Conservation (phyloP, 306 rosid genomes). For the Vachellia pachyceras region DNA sequence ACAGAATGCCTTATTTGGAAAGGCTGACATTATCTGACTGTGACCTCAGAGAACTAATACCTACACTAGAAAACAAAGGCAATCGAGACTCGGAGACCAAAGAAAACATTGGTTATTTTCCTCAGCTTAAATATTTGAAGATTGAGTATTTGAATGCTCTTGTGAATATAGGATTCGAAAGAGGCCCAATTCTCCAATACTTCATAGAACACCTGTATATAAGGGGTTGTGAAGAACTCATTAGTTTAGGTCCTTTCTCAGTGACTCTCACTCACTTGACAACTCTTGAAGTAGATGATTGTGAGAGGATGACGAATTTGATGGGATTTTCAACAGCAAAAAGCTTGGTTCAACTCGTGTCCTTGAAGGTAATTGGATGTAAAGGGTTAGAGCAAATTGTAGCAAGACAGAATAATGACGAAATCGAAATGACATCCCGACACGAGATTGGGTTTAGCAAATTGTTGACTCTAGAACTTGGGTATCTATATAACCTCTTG, state of each 20-base stretch:
- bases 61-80: not conserved
- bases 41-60: not conserved
- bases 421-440: not conserved
- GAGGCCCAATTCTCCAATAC: not conserved
- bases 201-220: not conserved
- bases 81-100: too few relatives aligned
- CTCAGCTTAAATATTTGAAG: not conserved
- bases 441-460: not conserved
- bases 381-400: constrained; percentile 11
- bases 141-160: not conserved
- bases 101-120: not conserved
- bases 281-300: not conserved
- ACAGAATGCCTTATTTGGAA: constrained; percentile 30
- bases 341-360: constrained; percentile 28
- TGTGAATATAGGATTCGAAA: not conserved
- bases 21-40: not conserved
- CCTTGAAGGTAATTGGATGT: not conserved
- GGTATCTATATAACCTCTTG: not conserved
- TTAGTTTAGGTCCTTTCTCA: not conserved
- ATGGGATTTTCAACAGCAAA: constrained; percentile 27
- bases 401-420: not conserved
- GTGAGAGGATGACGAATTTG: not conserved
- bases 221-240: not conserved
- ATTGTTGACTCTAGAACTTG: constrained; percentile 14
- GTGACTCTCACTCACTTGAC: constrained; percentile 29